A percentile compares a stretch with the other conserved stretches of the same genome.
These are phyloP conservation scores for Claviceps africana DNA, from an alignment of 2,329 filamentous ascomycete genomes.

Conservation along the genomic window DNA sequence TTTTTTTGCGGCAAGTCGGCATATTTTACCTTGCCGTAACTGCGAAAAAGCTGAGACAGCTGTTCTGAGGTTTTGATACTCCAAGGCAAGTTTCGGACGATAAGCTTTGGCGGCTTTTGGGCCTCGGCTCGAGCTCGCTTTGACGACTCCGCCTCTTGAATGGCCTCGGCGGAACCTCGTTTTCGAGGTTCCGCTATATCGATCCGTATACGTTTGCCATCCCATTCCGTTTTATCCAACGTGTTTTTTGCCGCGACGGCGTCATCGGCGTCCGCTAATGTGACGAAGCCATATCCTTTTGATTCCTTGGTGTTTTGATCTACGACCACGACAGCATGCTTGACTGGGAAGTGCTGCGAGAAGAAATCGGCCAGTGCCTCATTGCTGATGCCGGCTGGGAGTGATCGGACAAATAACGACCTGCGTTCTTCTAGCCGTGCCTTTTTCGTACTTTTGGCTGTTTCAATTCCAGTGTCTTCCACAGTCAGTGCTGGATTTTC, in stretches of 20 bases:
- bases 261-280: constrained; percentile 87
- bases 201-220: constrained; percentile 69
- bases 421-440: constrained; percentile 45
- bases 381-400: constrained; percentile 64
- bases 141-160: constrained; percentile 24
- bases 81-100: constrained; percentile 92
- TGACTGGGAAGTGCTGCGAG: constrained; percentile 86
- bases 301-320: constrained; percentile 78
- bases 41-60: constrained; percentile 63
- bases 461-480: constrained; percentile 19
- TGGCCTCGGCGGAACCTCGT: constrained; percentile 40
- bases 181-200: constrained; percentile 81
- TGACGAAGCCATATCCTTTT: constrained; percentile 91
- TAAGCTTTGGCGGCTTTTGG: constrained; percentile 57
- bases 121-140: constrained; percentile 44
- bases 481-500: constrained; percentile 16
- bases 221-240: constrained; percentile 62
- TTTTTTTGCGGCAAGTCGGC: constrained; percentile 71
- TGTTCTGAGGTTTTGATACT: constrained; percentile 80
- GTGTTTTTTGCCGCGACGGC: constrained; percentile 67
- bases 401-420: constrained; percentile 81
- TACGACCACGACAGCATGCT: constrained; percentile 84
- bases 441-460: constrained; percentile 34
- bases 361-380: constrained; percentile 79
- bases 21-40: constrained; percentile 83